These are phyloP conservation scores for Neotropicomus parvogracilis DNA, from an alignment of 1,284 basidiomycete genomes.

Conservation along the genomic window DNA sequence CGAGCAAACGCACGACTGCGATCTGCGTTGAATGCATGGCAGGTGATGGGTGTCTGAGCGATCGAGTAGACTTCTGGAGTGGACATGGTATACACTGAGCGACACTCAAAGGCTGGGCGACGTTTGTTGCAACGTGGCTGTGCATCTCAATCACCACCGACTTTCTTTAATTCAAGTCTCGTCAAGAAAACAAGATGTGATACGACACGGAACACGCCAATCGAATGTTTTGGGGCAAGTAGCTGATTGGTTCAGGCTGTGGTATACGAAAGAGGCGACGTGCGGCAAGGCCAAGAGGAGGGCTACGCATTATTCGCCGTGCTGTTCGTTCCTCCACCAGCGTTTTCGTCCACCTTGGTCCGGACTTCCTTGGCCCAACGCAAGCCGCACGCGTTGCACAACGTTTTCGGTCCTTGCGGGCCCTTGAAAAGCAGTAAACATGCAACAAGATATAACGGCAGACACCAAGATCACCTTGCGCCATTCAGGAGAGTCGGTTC, in stretches of 20 bases:
- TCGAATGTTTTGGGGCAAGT: slow-evolving; percentile 7
- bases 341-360: slow-evolving; percentile 38
- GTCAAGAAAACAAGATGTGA: slow-evolving; percentile 20
- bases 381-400: slow-evolving; percentile 85
- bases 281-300: neutral
- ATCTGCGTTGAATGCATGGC: slow-evolving; percentile 91
- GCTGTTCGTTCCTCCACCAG: slow-evolving; percentile 19
- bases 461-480: slow-evolving; percentile 53
- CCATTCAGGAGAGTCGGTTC: slow-evolving; percentile 82
- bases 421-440: slow-evolving; percentile 46
- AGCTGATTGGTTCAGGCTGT: slow-evolving; percentile 4
- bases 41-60: slow-evolving; percentile 80
- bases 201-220: neutral
- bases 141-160: too few relatives aligned
- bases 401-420: slow-evolving; percentile 77
- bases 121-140: slow-evolving; percentile 16
- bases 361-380: slow-evolving; percentile 75
- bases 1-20: slow-evolving; percentile 63
- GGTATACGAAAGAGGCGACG: slow-evolving; percentile 3
- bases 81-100: slow-evolving; percentile 50
- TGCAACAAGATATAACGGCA: neutral
- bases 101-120: too few relatives aligned
- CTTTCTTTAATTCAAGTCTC: too few relatives aligned
- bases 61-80: slow-evolving; percentile 76
- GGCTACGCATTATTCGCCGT: slow-evolving; percentile 18